A percentile compares a stretch with the other conserved stretches of the same genome.
phyloP scores from a whole-genome alignment of 345 rosid genomes.

The Acer campestre region DNA sequence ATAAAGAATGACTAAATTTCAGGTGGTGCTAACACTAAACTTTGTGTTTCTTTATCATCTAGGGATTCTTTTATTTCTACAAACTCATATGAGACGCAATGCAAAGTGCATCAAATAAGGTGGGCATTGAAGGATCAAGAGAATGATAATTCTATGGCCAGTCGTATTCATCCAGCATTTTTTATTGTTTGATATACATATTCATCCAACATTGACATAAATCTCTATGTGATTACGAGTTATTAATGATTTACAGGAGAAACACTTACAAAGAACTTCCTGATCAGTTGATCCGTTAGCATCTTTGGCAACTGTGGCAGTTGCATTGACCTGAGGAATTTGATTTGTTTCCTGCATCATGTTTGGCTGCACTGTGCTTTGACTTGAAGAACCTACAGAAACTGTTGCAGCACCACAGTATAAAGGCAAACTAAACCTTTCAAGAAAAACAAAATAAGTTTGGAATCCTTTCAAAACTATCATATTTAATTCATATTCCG shows the following conservation, averaged over 20 bases:
- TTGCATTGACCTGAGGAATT: too few relatives aligned
- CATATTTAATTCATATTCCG: not conserved
- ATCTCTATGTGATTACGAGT: not conserved
- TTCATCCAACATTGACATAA: not conserved
- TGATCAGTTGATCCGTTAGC: too few relatives aligned
- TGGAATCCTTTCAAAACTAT: constrained; percentile 2
- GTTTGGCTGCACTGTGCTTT: constrained; percentile 1
- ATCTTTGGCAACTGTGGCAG: too few relatives aligned
- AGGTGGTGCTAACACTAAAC: not conserved
- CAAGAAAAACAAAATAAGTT: constrained; percentile 4
- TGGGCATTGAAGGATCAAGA: not conserved
- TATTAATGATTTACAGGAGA: not conserved
- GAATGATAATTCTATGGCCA: not conserved
- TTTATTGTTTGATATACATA: too few relatives aligned
- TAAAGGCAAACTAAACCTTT: not conserved
- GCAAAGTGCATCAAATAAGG: not conserved
- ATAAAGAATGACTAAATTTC: not conserved
- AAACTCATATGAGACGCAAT: not conserved
- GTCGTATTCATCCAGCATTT: not conserved
- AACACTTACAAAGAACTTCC: too few relatives aligned
- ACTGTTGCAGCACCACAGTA: not conserved
- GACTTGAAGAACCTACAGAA: constrained; percentile 24
- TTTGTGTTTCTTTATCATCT: not conserved
- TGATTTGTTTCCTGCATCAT: not conserved
- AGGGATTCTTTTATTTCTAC: not conserved